Conservation (phyloP, 768 basidiomycete genomes). For the Lyophyllum shimeji region DNA sequence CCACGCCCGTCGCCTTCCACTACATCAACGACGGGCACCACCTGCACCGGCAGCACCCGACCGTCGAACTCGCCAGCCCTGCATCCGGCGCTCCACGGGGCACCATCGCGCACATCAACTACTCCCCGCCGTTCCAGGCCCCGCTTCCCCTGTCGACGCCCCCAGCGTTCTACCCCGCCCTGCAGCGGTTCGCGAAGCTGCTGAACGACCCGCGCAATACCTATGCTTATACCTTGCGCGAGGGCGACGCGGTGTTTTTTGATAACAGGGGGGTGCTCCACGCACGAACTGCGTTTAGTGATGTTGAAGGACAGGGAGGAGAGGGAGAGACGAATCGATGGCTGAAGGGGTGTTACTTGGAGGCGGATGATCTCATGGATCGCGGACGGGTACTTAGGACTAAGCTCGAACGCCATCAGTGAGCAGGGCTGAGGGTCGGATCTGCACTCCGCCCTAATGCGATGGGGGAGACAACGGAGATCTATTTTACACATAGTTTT, state of each 20-base stretch:
- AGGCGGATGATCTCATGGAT: conserved; percentile 65
- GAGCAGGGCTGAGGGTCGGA: neutral
- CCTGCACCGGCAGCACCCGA: conserved; percentile 68
- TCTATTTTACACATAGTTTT: neutral
- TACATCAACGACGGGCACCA: conserved; percentile 92
- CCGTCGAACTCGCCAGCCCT: conserved; percentile 58
- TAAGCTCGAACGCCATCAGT: conserved; percentile 17
- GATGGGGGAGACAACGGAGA: neutral
- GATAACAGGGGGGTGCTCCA: conserved; percentile 92
- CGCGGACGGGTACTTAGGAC: conserved; percentile 52
- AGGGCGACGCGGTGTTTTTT: conserved; percentile 88
- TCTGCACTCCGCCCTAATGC: neutral
- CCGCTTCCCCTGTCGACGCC: conserved; percentile 61
- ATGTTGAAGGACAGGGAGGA: conserved; percentile 28
- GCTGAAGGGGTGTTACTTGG: conserved; percentile 88
- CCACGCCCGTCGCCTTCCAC: conserved; percentile 77
- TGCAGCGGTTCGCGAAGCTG: conserved; percentile 57
- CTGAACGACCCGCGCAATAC: conserved; percentile 52
- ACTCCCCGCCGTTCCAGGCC: conserved; percentile 94
- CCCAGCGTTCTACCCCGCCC: conserved; percentile 57
- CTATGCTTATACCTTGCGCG: conserved; percentile 65
- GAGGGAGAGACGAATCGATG: conserved; percentile 67
- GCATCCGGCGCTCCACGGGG: conserved; percentile 15
- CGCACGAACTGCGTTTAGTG: conserved; percentile 76
- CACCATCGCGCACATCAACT: conserved; percentile 73